Conservation (phyloP, 805 yeast genomes). For the Wickerhamomyces ciferrii region DNA sequence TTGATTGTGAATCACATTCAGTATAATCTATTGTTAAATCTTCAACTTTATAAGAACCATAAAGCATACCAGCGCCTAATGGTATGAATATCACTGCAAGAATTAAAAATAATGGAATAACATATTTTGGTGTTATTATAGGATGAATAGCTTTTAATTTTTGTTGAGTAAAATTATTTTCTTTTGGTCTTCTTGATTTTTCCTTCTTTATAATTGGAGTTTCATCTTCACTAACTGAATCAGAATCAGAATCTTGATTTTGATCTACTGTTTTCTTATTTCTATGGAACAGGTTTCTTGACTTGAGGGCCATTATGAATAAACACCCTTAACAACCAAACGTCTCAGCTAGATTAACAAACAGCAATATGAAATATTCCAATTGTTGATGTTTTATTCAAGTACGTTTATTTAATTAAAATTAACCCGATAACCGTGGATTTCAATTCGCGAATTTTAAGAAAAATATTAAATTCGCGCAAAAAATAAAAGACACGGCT, state of each 20-base stretch:
- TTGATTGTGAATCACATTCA: conserved; percentile 54
- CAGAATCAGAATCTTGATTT: conserved; percentile 29
- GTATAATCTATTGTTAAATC: conserved; percentile 72
- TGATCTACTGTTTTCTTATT: conserved; percentile 7
- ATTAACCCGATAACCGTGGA: not conserved
- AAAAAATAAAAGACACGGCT: no score
- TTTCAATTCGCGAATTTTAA: not conserved
- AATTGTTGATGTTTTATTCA: not conserved
- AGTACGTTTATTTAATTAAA: no score
- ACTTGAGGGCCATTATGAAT: conserved; percentile 13
- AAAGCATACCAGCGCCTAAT: conserved; percentile 78
- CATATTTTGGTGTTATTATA: conserved; percentile 84
- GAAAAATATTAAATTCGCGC: no score
- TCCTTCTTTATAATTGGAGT: conserved; percentile 29
- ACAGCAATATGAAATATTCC: no score
- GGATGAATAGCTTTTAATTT: conserved; percentile 60
- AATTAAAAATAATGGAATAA: conserved; percentile 71
- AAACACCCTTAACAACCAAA: not conserved
- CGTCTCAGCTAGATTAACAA: no score
- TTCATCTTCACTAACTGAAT: conserved; percentile 40
- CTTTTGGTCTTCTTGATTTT: conserved; percentile 61
- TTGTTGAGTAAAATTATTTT: conserved; percentile 72
- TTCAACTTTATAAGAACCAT: conserved; percentile 67
- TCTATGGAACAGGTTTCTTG: conserved; percentile 21
- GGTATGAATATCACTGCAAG: conserved; percentile 84